Evolutionary conservation across 2,329 filamentous ascomycete genomes (phyloP).

Genomic region (Xylariaceae sp.): DNA sequence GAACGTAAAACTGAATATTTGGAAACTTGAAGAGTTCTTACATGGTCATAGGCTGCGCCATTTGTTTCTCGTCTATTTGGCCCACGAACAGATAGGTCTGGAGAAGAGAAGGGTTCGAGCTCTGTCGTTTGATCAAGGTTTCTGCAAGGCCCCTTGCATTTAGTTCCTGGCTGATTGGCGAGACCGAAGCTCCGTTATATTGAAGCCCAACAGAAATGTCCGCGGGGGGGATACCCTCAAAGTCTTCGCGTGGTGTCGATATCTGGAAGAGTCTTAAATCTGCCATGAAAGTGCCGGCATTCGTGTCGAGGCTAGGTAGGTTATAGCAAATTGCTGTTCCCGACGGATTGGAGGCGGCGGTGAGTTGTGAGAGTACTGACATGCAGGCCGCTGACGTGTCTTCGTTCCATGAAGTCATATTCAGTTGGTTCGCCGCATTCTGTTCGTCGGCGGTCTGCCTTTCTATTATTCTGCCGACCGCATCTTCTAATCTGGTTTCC

Average conservation of each 20-base stretch:
- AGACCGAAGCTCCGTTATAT: constrained; percentile 58
- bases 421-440: constrained; percentile 40
- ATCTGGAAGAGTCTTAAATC: constrained; percentile 76
- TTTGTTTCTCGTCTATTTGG: constrained; percentile 61
- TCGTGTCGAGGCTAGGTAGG: constrained; percentile 68
- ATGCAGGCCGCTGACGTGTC: constrained; percentile 63
- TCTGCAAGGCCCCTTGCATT: constrained; percentile 24
- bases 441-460: constrained; percentile 19
- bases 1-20: neutral
- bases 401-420: constrained; percentile 59
- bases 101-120: constrained; percentile 46
- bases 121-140: constrained; percentile 24
- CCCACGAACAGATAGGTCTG: constrained; percentile 71
- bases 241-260: constrained; percentile 58
- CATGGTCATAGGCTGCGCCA: constrained; percentile 61
- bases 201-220: constrained; percentile 58
- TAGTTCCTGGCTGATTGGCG: constrained; percentile 41
- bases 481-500: constrained; percentile 23
- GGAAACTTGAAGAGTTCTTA: constrained; percentile 45
- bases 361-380: constrained; percentile 56
- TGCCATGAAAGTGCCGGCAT: constrained; percentile 72
- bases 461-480: constrained; percentile 19
- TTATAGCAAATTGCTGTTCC: constrained; percentile 85
- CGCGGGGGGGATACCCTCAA: constrained; percentile 52
- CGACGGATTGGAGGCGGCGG: constrained; percentile 68